Conservation (phyloP, 148 eudicot genomes). For the Euryodendron excelsum region DNA sequence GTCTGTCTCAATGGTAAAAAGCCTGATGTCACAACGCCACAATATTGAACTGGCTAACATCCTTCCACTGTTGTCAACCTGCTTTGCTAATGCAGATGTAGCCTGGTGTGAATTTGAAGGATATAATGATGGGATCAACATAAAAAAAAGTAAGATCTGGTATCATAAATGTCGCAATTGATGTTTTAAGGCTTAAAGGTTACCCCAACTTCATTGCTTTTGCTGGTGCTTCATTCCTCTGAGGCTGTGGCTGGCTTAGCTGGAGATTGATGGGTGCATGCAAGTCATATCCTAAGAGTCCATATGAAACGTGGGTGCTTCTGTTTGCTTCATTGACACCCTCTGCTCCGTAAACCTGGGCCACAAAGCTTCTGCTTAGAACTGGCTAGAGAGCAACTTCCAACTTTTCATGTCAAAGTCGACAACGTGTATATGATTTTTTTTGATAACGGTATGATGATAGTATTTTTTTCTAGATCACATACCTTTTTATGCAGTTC, state of each 20-base stretch:
- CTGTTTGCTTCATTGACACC: conserved; percentile 21
- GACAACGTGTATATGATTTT: conserved; percentile 1
- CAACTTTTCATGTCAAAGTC: background rate
- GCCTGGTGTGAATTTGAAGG: conserved; percentile 33
- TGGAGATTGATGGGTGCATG: conserved; percentile 47
- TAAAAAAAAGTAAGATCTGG: background rate
- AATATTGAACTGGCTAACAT: background rate
- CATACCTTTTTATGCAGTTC: conserved; percentile 65
- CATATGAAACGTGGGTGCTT: conserved; percentile 32
- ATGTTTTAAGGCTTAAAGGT: background rate
- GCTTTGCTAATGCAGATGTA: conserved; percentile 46
- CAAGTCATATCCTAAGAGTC: conserved; percentile 22
- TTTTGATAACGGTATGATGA: background rate
- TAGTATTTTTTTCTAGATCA: background rate
- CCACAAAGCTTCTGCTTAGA: background rate
- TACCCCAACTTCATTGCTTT: conserved; percentile 23
- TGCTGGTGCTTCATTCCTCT: conserved; percentile 25
- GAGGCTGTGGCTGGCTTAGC: conserved; percentile 51
- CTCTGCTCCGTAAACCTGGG: conserved; percentile 43
- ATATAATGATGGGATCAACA: conserved; percentile 10
- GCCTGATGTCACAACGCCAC: background rate
- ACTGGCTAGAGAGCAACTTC: background rate
- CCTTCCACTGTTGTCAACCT: conserved; percentile 1
- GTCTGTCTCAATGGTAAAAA: background rate
- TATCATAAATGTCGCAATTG: background rate